Base-by-base conservation (phyloP, 768 basidiomycete species). In the Filobasidium wieringae region DNA sequence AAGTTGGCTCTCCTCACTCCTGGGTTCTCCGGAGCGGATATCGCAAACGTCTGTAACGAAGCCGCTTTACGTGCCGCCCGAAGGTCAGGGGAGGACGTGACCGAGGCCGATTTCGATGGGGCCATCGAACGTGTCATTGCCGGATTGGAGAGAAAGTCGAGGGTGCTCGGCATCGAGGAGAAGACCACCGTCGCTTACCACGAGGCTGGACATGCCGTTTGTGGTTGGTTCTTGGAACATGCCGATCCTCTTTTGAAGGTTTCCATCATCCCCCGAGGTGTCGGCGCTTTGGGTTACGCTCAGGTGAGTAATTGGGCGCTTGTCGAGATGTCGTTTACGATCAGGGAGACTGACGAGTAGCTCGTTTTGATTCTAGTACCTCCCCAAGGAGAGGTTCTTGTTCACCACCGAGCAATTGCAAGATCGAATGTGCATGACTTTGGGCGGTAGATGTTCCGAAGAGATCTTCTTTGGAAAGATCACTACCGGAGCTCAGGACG, bases 151-250 rank as follows among this genome's bases (percentile, higher is more conserved):
- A 81, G 89, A 70, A 99, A 96, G 81, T 89, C 86, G 63, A 79
- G 92, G 58, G 87, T 97, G 29, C 78, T 99, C 43, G 91, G 87
- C 66, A 80, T 83, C 24, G 90, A 95, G 66, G 95, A 99, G 80
- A 99, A 99, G 84, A 92, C 84, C 77, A 96, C 87, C 0, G 92
- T 97, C 40, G 95, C 95, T 7, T 96, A 97, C 72, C 95, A 99
- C 69, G 95, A 99, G 78, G 95, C 95, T 24, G 95, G 95, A 4
- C 95, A 99, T 74, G 95, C 95, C 22, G 85, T 97, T 43, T 92
- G 88, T 68, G 95, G 95, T 3, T 99, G 95, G 95, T 96, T 87
- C 80, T 77, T 99, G 64, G 90, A 97, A 75, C 88, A 92, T 63
- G 95, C 95, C 41, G 91, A 97, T 70, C 93, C 93, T 34, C 76